Evolutionary conservation across 306 rosid species (phyloP).

Genomic region (Glycyrrhiza uralensis): DNA sequence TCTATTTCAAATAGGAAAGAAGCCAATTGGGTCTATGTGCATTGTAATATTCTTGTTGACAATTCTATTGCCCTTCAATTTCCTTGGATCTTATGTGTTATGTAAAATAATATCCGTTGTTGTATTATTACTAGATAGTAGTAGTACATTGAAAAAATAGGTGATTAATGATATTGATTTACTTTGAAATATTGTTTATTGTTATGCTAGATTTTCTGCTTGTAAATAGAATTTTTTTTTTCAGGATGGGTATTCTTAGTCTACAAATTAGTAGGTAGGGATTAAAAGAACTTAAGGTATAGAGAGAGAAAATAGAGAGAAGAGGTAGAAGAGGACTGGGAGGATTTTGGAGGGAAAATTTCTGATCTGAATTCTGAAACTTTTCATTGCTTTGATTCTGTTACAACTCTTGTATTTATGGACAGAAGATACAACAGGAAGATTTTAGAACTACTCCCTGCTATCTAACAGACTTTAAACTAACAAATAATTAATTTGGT

Average conservation of each 20-base stretch:
- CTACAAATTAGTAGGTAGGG: neutral
- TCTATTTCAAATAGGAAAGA: slow-evolving; percentile 9
- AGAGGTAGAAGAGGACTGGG: too few species aligned
- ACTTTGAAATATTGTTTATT: neutral
- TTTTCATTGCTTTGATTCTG: too few species aligned
- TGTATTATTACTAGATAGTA: neutral
- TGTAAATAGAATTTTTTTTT: neutral
- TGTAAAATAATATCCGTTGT: neutral
- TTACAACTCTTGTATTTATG: too few species aligned
- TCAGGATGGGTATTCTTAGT: neutral
- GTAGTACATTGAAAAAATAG: neutral
- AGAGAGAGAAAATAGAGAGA: too few species aligned
- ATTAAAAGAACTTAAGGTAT: too few species aligned
- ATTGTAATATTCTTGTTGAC: neutral
- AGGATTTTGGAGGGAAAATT: too few species aligned
- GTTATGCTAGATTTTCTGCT: neutral
- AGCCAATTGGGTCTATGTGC: neutral
- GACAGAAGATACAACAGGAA: too few species aligned
- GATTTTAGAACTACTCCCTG: too few species aligned
- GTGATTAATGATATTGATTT: neutral
- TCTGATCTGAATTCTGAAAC: too few species aligned
- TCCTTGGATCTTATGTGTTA: neutral
- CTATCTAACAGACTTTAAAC: too few species aligned
- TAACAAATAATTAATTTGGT: too few species aligned
- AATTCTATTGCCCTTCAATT: neutral